Evolutionary conservation across 148 eudicot species (phyloP), one percentile per base, ranked within the genome.

Genomic region (Polygonum aviculare): DNA sequence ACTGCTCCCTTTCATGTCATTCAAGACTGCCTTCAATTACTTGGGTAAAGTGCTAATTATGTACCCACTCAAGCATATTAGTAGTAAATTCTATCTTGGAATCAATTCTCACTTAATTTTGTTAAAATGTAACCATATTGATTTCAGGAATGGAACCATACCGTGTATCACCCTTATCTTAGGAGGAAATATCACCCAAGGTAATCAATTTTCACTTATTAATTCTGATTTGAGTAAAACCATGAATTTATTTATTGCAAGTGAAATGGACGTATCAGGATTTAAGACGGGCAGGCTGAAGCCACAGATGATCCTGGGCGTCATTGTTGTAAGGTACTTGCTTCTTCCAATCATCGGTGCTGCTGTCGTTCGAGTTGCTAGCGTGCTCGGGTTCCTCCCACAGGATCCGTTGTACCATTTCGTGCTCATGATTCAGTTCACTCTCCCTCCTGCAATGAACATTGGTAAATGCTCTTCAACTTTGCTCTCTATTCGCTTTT

Each of bases 361-460:
- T 50, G 92, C 88, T 21, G 84, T 88, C 7, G 92, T 92, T 31
- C 84, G 84, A 84, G 80, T 79, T 38, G 98, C 97, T 21, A 39
- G 74, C 50, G 45, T 48, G 26, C 79, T 92, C 0, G 97, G 97
- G 40, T 84, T 87, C 76, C 96, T 94, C 55, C 97, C 97, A 7
- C 49, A 83, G 0, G 98, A 94, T 60, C 91, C 93, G 1, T 80
- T 94, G 78, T 94, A 79, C 80, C 89, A 75, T 35, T 94, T 87
- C 54, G 87, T 94, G 71, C 83, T 94, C 15, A 79, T 94, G 90
- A 81, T 92, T 82, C 98, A 94, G 77, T 94, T 83, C 77, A 81
- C 87, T 18, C 77, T 94, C 41, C 98, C 98, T 51, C 98, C 97
- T 14, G 98, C 98, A 70, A 94, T 94, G 98, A 85, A 79, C 77